Percentiles rank a stretch among this genome's conserved stretches.
Evolutionary conservation across 2,329 filamentous ascomycete species (phyloP).

Genomic region (Pyricularia pennisetigena): DNA sequence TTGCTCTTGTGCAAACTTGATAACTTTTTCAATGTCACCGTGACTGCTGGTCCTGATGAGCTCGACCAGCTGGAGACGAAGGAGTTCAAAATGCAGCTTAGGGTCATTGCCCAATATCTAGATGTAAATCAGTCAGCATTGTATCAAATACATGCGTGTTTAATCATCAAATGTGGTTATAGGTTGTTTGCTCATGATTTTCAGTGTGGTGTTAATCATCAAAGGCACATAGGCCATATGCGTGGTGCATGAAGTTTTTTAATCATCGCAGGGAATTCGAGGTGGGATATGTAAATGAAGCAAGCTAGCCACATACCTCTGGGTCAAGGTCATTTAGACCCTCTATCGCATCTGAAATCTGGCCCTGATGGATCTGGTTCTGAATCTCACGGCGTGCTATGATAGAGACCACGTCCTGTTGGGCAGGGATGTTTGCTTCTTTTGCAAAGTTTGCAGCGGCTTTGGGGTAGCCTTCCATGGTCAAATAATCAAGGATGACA

Average conservation of each 20-base stretch:
- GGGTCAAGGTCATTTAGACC: constrained; percentile 83
- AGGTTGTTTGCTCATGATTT: constrained; percentile 51
- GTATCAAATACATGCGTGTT: not conserved
- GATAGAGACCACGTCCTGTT: constrained; percentile 64
- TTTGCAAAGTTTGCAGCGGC: constrained; percentile 89
- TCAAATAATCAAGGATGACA: constrained; percentile 92
- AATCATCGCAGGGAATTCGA: constrained; percentile 65
- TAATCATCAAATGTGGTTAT: not conserved
- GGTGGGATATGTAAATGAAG: constrained; percentile 5
- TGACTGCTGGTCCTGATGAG: constrained; percentile 71
- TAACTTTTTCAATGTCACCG: constrained; percentile 66
- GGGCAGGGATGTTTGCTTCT: constrained; percentile 78
- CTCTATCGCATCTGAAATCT: constrained; percentile 78
- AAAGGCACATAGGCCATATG: constrained; percentile 79
- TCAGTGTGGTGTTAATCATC: constrained; percentile 73
- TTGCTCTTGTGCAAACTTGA: constrained; percentile 81
- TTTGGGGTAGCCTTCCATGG: constrained; percentile 87
- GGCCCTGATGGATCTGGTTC: constrained; percentile 73
- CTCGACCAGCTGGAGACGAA: constrained; percentile 88
- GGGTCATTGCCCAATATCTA: constrained; percentile 83
- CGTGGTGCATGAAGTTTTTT: constrained; percentile 99
- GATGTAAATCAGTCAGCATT: constrained; percentile 16
- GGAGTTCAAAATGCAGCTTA: constrained; percentile 76
- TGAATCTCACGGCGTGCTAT: constrained; percentile 73
- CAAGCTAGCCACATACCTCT: constrained; percentile 53